Percentiles rank a stretch among this genome's conserved stretches.
Evolutionary conservation across 805 yeast species (phyloP).

Genomic region (Ogataea trehaloabstinens): DNA sequence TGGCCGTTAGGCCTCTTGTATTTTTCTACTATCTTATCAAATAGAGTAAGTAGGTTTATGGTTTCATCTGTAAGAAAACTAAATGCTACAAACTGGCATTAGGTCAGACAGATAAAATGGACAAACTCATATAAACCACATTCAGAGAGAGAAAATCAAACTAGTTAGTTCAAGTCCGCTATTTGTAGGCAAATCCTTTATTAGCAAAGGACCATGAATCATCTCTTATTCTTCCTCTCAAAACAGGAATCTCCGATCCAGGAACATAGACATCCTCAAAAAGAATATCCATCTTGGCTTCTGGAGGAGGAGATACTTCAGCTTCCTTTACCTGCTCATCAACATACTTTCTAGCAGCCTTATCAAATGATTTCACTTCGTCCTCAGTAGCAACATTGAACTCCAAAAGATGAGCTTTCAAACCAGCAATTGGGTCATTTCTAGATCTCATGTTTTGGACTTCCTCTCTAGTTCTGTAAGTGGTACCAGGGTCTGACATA

Average conservation of each 20-base stretch:
- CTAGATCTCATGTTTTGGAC: constrained; percentile 98
- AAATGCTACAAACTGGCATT: no score
- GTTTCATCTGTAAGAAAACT: no score
- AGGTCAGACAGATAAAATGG: no score
- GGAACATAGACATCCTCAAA: constrained; percentile 96
- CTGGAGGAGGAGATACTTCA: constrained; percentile 92
- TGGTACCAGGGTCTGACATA: constrained; percentile 99
- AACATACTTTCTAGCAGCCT: constrained; percentile 92
- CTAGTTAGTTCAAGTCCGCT: no score
- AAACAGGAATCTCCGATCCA: constrained; percentile 87
- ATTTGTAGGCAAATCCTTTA: constrained; percentile 39
- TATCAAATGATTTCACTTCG: constrained; percentile 91
- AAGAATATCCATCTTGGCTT: constrained; percentile 88
- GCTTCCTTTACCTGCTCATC: constrained; percentile 94
- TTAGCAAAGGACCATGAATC: constrained; percentile 72
- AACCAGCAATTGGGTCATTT: constrained; percentile 96
- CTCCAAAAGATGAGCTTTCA: constrained; percentile 82
- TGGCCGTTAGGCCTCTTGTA: constrained; percentile 1
- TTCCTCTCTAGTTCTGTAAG: constrained; percentile 99
- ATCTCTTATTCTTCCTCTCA: constrained; percentile 95
- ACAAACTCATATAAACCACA: no score
- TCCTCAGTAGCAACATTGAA: constrained; percentile 87
- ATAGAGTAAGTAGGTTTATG: no score
- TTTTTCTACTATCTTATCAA: constrained; percentile 1
- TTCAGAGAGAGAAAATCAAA: no score